Evolutionary conservation across 2,329 filamentous ascomycete species (phyloP).

Genomic region (Ambrosiella beaveri): DNA sequence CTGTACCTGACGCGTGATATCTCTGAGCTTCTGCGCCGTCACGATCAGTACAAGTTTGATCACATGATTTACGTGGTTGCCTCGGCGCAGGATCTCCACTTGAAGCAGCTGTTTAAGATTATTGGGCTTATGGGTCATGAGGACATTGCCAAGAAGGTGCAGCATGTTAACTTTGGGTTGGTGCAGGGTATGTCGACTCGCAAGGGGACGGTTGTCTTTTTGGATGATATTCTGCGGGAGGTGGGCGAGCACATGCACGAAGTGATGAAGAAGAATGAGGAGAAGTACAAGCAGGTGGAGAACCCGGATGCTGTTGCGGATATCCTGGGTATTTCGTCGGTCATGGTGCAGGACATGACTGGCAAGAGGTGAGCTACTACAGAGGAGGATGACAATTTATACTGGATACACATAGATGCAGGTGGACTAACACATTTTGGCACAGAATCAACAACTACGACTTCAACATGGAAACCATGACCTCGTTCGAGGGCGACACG

Average conservation of each 20-base stretch:
- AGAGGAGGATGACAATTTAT: background rate
- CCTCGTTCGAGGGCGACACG: slow-evolving; percentile 69
- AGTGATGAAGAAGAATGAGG: slow-evolving; percentile 78
- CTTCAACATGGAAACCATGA: slow-evolving; percentile 71
- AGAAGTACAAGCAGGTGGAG: slow-evolving; percentile 80
- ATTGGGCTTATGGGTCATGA: slow-evolving; percentile 52
- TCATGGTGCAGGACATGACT: slow-evolving; percentile 97
- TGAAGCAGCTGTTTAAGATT: slow-evolving; percentile 62
- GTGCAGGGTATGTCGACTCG: slow-evolving; percentile 55
- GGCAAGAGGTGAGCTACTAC: slow-evolving; percentile 44
- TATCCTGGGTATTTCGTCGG: slow-evolving; percentile 76
- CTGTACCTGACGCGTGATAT: slow-evolving; percentile 67
- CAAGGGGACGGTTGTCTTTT: slow-evolving; percentile 58
- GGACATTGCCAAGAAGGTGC: slow-evolving; percentile 49
- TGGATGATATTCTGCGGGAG: slow-evolving; percentile 55
- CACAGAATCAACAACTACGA: slow-evolving; percentile 45
- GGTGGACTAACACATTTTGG: slow-evolving; percentile 1
- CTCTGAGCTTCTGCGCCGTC: slow-evolving; percentile 50
- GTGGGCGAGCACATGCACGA: slow-evolving; percentile 95
- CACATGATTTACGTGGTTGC: slow-evolving; percentile 70
- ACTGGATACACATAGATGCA: background rate
- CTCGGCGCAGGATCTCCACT: slow-evolving; percentile 53
- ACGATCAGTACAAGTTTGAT: slow-evolving; percentile 49
- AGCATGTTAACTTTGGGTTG: slow-evolving; percentile 62
- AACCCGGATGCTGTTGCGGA: slow-evolving; percentile 71